Conservation (phyloP, 495 filamentous ascomycete species). For the Hypoxylon intermedium region DNA sequence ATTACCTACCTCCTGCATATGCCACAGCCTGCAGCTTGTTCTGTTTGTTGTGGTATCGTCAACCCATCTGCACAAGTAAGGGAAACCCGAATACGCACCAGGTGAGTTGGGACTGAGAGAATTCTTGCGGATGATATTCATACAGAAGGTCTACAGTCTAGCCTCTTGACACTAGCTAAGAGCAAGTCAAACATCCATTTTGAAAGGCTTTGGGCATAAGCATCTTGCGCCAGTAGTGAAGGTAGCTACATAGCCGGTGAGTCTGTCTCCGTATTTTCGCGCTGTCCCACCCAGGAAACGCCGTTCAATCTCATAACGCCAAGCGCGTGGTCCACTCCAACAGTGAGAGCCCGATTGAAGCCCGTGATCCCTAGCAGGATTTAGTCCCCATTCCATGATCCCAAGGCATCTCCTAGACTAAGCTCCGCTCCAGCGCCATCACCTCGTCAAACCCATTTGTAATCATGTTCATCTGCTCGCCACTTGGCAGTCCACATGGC, state of each 20-base stretch:
- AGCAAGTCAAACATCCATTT: constrained; percentile 18
- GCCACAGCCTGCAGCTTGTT: constrained; percentile 12
- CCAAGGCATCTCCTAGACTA: constrained; percentile 11
- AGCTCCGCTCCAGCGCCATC: constrained; percentile 45
- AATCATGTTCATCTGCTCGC: constrained; percentile 64
- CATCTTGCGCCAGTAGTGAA: constrained; percentile 6
- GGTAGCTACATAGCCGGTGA: constrained; percentile 7
- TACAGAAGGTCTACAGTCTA: constrained; percentile 27
- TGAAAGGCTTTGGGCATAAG: constrained; percentile 6
- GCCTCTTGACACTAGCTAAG: constrained; percentile 12
- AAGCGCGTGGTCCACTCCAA: constrained; percentile 24
- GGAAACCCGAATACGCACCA: constrained; percentile 3
- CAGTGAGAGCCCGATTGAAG: constrained; percentile 16
- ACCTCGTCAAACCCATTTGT: constrained; percentile 69
- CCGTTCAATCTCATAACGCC: constrained; percentile 36
- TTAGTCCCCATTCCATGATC: constrained; percentile 11
- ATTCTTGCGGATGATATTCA: constrained; percentile 29
- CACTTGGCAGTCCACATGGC: constrained; percentile 64
- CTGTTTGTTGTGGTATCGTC: constrained; percentile 11
- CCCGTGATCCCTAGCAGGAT: constrained; percentile 20
- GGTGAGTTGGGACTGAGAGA: constrained; percentile 8
- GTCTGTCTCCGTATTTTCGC: constrained; percentile 15
- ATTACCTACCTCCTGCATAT: constrained; percentile 12
- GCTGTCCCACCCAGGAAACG: constrained; percentile 35
- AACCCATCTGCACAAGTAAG: constrained; percentile 12